A percentile compares a stretch with the other conserved stretches of the same genome.
Evolutionary conservation across 2,329 filamentous ascomycete species (phyloP).

Genomic region (Tolypocladium inflatum): DNA sequence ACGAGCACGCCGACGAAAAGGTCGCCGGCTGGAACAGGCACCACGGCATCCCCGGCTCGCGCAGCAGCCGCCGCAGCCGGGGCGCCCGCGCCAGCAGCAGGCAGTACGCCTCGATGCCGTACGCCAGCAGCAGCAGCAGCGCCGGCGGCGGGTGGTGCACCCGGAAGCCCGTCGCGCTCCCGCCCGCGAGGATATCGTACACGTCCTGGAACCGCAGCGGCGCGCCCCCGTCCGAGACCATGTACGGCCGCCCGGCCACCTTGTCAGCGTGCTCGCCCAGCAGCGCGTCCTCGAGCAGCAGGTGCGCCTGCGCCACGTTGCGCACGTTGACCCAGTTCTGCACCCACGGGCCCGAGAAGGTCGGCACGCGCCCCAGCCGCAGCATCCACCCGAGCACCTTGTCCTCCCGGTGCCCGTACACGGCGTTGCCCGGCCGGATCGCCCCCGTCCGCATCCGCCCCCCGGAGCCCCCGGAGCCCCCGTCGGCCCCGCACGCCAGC

Average conservation of each 20-base stretch:
- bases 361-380: conserved; percentile 23
- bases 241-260: conserved; percentile 37
- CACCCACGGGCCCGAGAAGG: conserved; percentile 33
- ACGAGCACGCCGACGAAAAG: conserved; percentile 24
- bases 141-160: conserved; percentile 22
- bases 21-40: conserved; percentile 29
- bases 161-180: conserved; percentile 20
- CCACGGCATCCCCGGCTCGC: conserved; percentile 23
- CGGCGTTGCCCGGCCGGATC: conserved; percentile 43
- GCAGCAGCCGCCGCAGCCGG: conserved; percentile 14
- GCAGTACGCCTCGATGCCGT: conserved; percentile 15
- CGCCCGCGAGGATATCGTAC: conserved; percentile 21
- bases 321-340: conserved; percentile 40
- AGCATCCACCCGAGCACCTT: conserved; percentile 19
- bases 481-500: conserved; percentile 35
- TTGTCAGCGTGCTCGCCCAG: conserved; percentile 22
- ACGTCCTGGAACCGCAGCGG: conserved; percentile 30
- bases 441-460: conserved; percentile 36
- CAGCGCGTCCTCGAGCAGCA: conserved; percentile 42
- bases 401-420: conserved; percentile 40
- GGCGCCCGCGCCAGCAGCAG: conserved; percentile 8
- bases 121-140: conserved; percentile 25
- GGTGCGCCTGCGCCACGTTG: conserved; percentile 44
- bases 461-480: too few species aligned
- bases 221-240: conserved; percentile 40